Percentiles rank a stretch among this genome's conserved stretches.
Evolutionary conservation across 257 asterid genomes (phyloP).

Genomic region (Solanum bulbocastanum): DNA sequence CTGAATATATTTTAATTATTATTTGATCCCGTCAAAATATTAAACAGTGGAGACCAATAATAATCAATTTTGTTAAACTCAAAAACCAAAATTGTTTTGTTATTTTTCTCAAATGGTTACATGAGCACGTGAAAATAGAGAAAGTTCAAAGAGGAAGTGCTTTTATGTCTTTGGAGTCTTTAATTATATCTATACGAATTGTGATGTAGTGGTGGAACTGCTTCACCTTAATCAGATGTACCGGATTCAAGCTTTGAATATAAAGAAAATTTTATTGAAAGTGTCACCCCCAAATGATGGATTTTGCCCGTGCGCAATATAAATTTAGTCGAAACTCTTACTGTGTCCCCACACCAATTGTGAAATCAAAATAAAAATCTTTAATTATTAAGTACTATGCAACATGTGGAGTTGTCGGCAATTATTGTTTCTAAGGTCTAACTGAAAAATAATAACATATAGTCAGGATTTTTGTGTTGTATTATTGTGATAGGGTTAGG

Average conservation of each 20-base stretch:
- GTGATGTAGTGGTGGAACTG: accelerated
- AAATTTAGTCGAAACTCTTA: too few relatives aligned
- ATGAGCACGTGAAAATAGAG: background rate
- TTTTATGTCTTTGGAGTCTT: background rate
- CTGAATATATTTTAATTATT: background rate
- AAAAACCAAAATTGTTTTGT: background rate
- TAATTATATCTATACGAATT: background rate
- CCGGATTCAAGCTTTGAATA: too few relatives aligned
- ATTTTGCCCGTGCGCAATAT: accelerated
- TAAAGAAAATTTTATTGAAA: too few relatives aligned
- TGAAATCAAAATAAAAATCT: too few relatives aligned
- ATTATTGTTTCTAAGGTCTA: background rate
- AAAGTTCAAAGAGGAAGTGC: background rate
- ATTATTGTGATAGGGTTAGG: background rate
- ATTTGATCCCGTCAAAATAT: background rate
- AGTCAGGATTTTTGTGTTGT: background rate
- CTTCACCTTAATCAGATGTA: too few relatives aligned
- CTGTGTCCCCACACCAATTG: too few relatives aligned
- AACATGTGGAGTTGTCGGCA: background rate
- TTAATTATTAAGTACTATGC: background rate
- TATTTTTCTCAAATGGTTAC: background rate
- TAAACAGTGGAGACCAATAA: background rate
- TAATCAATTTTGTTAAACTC: background rate
- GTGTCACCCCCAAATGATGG: accelerated
- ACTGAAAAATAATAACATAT: background rate